Conservation (phyloP, 1,284 basidiomycete species). For the Trametes polyzona region DNA sequence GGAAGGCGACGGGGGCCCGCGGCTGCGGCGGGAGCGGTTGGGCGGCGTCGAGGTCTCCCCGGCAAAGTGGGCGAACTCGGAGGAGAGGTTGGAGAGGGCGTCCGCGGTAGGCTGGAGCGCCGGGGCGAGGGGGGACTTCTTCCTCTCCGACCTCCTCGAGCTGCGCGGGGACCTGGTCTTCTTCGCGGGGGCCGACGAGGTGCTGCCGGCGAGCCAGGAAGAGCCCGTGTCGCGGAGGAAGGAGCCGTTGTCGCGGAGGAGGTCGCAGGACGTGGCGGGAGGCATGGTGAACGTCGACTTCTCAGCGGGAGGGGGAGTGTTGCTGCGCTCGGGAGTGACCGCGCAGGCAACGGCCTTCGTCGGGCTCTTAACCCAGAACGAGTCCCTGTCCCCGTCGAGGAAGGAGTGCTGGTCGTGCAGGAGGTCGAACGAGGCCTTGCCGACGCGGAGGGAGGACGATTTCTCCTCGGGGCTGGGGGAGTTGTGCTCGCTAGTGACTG, state of each 20-base stretch:
- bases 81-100: not conserved
- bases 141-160: not conserved
- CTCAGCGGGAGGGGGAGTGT: not conserved
- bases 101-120: not conserved
- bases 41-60: not conserved
- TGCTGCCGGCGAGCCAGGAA: not conserved
- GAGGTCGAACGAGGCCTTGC: not conserved
- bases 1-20: not conserved
- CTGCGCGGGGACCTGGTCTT: not conserved
- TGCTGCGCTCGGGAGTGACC: no score
- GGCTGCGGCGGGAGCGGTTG: not conserved
- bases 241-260: not conserved
- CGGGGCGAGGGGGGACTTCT: not conserved
- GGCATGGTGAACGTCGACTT: not conserved
- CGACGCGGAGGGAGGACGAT: not conserved
- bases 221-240: not conserved
- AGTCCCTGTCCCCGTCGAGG: not conserved
- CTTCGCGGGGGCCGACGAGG: not conserved
- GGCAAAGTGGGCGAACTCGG: not conserved
- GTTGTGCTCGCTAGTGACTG: not conserved
- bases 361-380: not conserved
- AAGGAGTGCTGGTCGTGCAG: not conserved
- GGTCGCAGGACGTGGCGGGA: not conserved
- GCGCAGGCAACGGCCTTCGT: not conserved
- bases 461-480: not conserved